Percentiles rank a stretch among this genome's conserved stretches.
These are phyloP conservation scores for Grifola frondosa DNA, from an alignment of 1,284 basidiomycete genomes.

Conservation along the genomic window DNA sequence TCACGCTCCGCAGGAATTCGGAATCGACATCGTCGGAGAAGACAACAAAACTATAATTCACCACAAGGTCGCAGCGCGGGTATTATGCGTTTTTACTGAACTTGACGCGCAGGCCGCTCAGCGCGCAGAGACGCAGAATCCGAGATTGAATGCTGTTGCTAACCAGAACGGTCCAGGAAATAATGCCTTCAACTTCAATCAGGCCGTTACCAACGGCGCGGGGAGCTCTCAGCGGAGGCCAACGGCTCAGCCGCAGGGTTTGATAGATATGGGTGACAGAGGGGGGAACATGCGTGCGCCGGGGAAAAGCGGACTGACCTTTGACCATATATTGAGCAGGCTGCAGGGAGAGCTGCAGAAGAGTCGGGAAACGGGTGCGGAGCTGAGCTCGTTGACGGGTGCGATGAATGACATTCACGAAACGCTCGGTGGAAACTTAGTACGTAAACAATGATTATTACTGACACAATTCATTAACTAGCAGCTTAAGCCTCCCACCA, in stretches of 20 bases:
- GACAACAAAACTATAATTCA: constrained; percentile 98
- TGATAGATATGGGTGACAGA: constrained; percentile 74
- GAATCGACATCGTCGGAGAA: constrained; percentile 98
- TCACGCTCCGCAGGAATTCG: constrained; percentile 14
- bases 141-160: constrained; percentile 24
- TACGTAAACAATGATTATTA: constrained; percentile 38
- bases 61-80: constrained; percentile 96
- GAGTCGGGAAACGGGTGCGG: constrained; percentile 90
- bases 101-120: constrained; percentile 79
- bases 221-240: constrained; percentile 49
- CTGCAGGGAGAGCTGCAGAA: constrained; percentile 90
- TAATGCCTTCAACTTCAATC: constrained; percentile 42
- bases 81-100: constrained; percentile 84
- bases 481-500: constrained; percentile 48
- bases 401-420: constrained; percentile 92
- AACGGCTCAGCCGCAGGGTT: constrained; percentile 54
- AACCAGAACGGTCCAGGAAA: constrained; percentile 38
- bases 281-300: constrained; percentile 67
- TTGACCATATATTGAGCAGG: constrained; percentile 80
- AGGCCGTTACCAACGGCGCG: constrained; percentile 33
- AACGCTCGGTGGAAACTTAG: constrained; percentile 82
- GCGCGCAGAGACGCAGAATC: constrained; percentile 57
- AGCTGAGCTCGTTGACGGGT: constrained; percentile 79
- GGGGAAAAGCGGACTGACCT: constrained; percentile 76
- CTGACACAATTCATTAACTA: constrained; percentile 1